Base-by-base conservation (phyloP, 2,329 filamentous ascomycete species). In the Trichoderma asperellum region DNA sequence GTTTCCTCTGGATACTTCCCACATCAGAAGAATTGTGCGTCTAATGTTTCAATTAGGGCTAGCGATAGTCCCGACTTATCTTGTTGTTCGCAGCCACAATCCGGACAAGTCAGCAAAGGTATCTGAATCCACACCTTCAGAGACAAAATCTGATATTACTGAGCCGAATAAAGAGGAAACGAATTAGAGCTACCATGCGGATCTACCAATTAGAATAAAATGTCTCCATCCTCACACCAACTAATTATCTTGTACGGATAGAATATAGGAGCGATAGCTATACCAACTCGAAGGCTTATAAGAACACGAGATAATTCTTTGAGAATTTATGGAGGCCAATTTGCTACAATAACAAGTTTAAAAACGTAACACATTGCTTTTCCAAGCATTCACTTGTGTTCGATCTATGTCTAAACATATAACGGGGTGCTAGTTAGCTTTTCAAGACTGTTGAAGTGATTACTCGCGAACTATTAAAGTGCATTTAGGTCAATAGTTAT, bases 41-140 rank as follows among this genome's bases (percentile, higher is more conserved):
- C 58, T 63, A 68, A 62, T 37, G 32, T 29, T 52, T 32, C 29
- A 2, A 18, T 10, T n/a, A 69, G 67, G 67, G n/a, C 21, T 69
- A 4, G 59, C 67, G 4, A 35, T 64, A 3, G 32, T 64, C 49
- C 67, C 67, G 2, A 69, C 67, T 5, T 47, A 59, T 35, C 29
- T 63, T 12, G 55, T 64, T 18, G 57, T 69, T 27, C 58, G 65
- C 18, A 60, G 32, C 14, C 37, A 52, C 53, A 29, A 55, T 5
- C 49, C 59, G 35, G 60, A 69, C 18, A 52, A 64, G 16, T 6
- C 2, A n/a, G 27, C 56, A 16, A 27, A 40, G 4, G 63, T 47
- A 14, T 35, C 27, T 4, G 6, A 5, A 0, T 14, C 10, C 5
- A 16, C 47, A 32, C 10, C 18, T 18, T 14, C 27, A 2, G 29